Conservation (phyloP, 2,329 filamentous ascomycete genomes). For the Fusarium avenaceum region DNA sequence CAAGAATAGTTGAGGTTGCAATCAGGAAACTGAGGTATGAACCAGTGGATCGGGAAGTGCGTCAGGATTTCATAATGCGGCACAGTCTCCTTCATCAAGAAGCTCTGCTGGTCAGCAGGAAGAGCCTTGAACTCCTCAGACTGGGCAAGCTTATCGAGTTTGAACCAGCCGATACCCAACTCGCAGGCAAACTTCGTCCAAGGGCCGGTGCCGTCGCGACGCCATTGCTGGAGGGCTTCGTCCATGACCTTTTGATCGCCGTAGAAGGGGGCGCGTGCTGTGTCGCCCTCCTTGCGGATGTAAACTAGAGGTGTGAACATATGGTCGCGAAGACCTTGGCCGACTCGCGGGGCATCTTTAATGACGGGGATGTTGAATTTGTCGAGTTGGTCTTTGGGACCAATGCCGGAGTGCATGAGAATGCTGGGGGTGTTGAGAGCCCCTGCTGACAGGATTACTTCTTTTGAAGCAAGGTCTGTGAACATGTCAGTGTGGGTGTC, state of each 20-base stretch:
- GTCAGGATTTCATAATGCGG: slow-evolving; percentile 69
- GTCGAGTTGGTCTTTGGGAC: slow-evolving; percentile 29
- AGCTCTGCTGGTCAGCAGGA: slow-evolving; percentile 58
- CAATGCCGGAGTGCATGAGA: slow-evolving; percentile 54
- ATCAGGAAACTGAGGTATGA: slow-evolving; percentile 56
- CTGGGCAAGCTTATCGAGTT: slow-evolving; percentile 56
- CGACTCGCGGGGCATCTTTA: slow-evolving; percentile 54
- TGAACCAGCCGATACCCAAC: slow-evolving; percentile 60
- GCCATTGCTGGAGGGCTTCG: slow-evolving; percentile 63
- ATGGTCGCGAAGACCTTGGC: slow-evolving; percentile 59
- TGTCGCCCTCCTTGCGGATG: slow-evolving; percentile 57
- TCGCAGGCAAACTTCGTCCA: slow-evolving; percentile 58
- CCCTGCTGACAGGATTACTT: slow-evolving; percentile 61
- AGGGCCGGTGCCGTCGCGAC: slow-evolving; percentile 56
- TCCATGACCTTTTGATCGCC: slow-evolving; percentile 58
- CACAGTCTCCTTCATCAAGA: slow-evolving; percentile 63
- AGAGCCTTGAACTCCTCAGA: slow-evolving; percentile 65
- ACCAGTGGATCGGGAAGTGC: slow-evolving; percentile 60
- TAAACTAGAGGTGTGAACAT: slow-evolving; percentile 56
- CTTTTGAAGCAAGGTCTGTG: slow-evolving; percentile 54
- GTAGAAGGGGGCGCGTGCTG: slow-evolving; percentile 62
- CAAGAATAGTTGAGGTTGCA: slow-evolving; percentile 58
- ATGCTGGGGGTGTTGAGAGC: slow-evolving; percentile 59
- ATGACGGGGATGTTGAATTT: slow-evolving; percentile 40
- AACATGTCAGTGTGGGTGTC: background rate